A percentile compares a stretch with the other conserved stretches of the same genome.
Evolutionary conservation across 768 basidiomycete species (phyloP).

Genomic region (Rossbeevera mucosa): DNA sequence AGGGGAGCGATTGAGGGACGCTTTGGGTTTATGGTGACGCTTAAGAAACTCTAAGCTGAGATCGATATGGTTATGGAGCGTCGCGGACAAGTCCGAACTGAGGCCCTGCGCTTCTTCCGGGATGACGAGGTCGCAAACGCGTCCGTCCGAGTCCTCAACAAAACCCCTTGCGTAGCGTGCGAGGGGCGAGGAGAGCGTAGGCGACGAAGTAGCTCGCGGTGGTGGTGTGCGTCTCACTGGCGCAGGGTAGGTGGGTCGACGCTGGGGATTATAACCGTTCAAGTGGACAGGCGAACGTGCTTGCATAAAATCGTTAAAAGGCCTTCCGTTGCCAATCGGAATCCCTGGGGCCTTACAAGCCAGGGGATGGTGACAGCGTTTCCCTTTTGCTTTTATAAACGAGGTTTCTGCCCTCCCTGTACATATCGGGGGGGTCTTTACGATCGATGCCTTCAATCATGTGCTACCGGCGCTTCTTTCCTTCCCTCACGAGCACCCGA

Average conservation of each 20-base stretch:
- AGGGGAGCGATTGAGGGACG: constrained; percentile 40
- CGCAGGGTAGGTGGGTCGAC: constrained; percentile 15
- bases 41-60: constrained; percentile 42
- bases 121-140: constrained; percentile 28
- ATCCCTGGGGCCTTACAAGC: constrained; percentile 5
- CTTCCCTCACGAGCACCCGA: constrained; percentile 13
- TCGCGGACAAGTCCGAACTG: constrained; percentile 33
- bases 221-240: constrained; percentile 4
- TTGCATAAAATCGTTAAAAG: constrained; percentile 32
- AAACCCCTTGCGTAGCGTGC: constrained; percentile 10
- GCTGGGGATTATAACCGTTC: constrained; percentile 18
- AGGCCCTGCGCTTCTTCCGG: constrained; percentile 25
- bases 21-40: constrained; percentile 60
- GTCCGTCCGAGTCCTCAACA: constrained; percentile 8
- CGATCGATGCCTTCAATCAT: constrained; percentile 9
- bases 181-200: constrained; percentile 21
- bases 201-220: constrained; percentile 4
- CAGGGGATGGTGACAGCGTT: constrained; percentile 11
- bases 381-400: constrained; percentile 31
- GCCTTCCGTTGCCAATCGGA: constrained; percentile 8
- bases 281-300: constrained; percentile 31
- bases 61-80: constrained; percentile 31
- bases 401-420: constrained; percentile 19
- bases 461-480: constrained; percentile 14
- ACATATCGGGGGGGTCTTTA: constrained; percentile 27